Percentiles rank a stretch among this genome's conserved stretches.
Evolutionary conservation across 1,284 basidiomycete genomes (phyloP).

Genomic region (Apiotrichum montevideense): DNA sequence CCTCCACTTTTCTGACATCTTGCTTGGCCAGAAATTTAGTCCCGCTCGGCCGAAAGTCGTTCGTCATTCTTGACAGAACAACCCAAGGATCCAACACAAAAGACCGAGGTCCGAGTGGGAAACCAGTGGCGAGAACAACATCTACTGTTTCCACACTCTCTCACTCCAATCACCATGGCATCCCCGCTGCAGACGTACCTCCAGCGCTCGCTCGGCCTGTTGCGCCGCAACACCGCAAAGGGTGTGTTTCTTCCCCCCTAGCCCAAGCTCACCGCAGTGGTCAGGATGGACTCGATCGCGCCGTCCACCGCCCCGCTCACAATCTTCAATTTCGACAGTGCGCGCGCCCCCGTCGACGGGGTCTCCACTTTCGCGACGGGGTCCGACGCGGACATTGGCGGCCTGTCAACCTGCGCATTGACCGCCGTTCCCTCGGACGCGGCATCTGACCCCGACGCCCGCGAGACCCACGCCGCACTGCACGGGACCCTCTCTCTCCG

Average conservation of each 20-base stretch:
- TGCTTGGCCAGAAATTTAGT: background rate
- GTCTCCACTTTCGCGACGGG: conserved; percentile 30
- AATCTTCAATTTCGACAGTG: conserved; percentile 31
- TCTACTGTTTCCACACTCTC: too few relatives aligned
- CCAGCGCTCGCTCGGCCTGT: conserved; percentile 33
- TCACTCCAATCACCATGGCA: conserved; percentile 6
- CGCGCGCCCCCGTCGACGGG: conserved; percentile 15
- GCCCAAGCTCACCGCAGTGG: conserved; percentile 19
- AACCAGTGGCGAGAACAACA: too few relatives aligned
- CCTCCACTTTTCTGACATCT: too few relatives aligned
- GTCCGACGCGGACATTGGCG: conserved; percentile 43
- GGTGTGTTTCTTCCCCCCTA: conserved; percentile 29
- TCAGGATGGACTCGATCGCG: conserved; percentile 32
- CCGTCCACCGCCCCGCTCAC: conserved; percentile 23
- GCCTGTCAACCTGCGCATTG: conserved; percentile 31
- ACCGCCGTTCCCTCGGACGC: conserved; percentile 19
- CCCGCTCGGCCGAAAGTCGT: background rate
- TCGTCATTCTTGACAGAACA: too few relatives aligned
- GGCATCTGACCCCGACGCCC: background rate
- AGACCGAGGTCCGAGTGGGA: too few relatives aligned
- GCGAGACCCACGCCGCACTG: conserved; percentile 31
- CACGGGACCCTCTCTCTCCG: conserved; percentile 38
- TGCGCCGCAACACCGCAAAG: conserved; percentile 31
- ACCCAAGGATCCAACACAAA: too few relatives aligned
- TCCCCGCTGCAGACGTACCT: conserved; percentile 38